phyloP scores from a whole-genome alignment of 2,329 filamentous ascomycete genomes.

The Botrytis byssoidea region DNA sequence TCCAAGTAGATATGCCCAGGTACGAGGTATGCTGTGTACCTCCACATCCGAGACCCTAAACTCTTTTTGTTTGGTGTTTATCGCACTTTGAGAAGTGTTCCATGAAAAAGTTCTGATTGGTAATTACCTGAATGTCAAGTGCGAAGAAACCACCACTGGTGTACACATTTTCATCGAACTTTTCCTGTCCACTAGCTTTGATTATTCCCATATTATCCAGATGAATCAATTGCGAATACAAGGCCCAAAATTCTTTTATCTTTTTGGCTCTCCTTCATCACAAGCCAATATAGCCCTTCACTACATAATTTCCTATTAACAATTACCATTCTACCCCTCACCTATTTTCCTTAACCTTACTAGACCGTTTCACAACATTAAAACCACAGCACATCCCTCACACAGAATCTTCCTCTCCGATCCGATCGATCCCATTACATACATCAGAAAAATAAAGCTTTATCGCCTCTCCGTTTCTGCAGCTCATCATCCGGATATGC shows the following conservation, averaged over 20 bases:
- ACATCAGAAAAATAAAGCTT: conserved; percentile 7
- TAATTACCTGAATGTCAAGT: background rate
- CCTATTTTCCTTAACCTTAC: background rate
- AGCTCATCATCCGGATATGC: background rate
- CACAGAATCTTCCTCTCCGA: conserved; percentile 19
- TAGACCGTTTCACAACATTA: background rate
- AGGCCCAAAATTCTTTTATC: background rate
- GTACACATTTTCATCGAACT: background rate
- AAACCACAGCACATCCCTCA: conserved; percentile 6
- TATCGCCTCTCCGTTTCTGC: conserved; percentile 14
- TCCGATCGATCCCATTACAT: conserved; percentile 20
- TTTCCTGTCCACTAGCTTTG: background rate
- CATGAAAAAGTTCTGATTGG: background rate
- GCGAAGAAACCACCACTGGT: background rate
- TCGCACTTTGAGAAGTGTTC: background rate
- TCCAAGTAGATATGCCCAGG: conserved; percentile 4
- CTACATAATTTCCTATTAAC: background rate
- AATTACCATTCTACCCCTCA: conserved; percentile 8
- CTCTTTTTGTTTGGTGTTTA: conserved; percentile 9
- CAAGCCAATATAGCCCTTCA: background rate
- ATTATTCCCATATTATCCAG: background rate
- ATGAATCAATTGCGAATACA: background rate
- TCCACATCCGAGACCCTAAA: conserved; percentile 9
- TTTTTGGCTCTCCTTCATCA: background rate
- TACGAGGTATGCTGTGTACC: conserved; percentile 2